These are phyloP conservation scores for Hypocrella siamensis DNA, from an alignment of 2,329 filamentous ascomycete genomes.

Conservation along the genomic window DNA sequence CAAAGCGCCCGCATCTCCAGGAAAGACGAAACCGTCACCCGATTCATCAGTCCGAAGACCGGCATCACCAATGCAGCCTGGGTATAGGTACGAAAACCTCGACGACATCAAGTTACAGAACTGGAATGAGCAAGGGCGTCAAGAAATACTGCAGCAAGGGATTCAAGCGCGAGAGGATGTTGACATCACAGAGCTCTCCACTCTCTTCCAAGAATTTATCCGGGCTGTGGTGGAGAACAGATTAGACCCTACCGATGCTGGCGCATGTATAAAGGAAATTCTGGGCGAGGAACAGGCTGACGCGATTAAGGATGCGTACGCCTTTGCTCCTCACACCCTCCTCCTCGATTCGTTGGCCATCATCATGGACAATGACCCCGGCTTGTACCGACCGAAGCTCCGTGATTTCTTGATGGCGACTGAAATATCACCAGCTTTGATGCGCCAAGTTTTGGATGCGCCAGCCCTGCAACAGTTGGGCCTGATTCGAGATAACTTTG, in stretches of 20 bases:
- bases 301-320: constrained; percentile 30
- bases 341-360: constrained; percentile 77
- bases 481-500: constrained; percentile 74
- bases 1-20: constrained; percentile 7
- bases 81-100: constrained; percentile 60
- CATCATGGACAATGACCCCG: constrained; percentile 54
- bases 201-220: constrained; percentile 73
- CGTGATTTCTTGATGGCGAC: constrained; percentile 57
- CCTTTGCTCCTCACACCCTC: constrained; percentile 48
- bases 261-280: constrained; percentile 58
- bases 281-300: constrained; percentile 40
- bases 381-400: constrained; percentile 32
- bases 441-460: constrained; percentile 74
- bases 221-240: constrained; percentile 56
- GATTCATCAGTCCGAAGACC: constrained; percentile 7
- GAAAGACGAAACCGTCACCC: constrained; percentile 7
- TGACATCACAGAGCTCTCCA: constrained; percentile 52
- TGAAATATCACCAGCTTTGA: constrained; percentile 51
- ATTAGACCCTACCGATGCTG: constrained; percentile 53
- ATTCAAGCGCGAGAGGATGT: constrained; percentile 48
- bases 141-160: constrained; percentile 50
- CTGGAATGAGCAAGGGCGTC: constrained; percentile 55
- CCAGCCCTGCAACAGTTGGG: constrained; percentile 59
- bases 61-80: constrained; percentile 18
- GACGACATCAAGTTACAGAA: constrained; percentile 50